These are phyloP conservation scores for Solanum hybrid DNA, from an alignment of 305 asterid species.

Conservation along the genomic window DNA sequence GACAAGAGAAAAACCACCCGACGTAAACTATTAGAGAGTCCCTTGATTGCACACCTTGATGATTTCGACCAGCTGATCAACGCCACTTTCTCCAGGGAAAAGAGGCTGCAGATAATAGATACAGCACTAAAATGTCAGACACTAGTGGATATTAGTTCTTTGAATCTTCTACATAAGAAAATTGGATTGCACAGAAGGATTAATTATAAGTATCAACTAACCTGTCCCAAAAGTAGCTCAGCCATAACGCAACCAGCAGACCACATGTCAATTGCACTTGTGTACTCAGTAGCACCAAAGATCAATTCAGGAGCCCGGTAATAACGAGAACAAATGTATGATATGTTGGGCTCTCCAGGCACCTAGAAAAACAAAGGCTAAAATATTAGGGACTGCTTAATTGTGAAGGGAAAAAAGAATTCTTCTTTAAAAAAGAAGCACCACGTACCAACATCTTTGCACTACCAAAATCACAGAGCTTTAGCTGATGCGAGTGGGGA, in stretches of 20 bases:
- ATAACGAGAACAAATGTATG: constrained; percentile 94
- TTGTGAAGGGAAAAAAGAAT: not conserved
- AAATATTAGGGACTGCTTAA: not conserved
- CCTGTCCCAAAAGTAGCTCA: constrained; percentile 87
- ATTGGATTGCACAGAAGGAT: not conserved
- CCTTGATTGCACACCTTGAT: constrained; percentile 48
- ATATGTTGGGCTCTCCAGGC: constrained; percentile 86
- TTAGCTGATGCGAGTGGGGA: constrained; percentile 72
- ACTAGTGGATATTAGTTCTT: not conserved
- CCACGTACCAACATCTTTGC: constrained; percentile 81
- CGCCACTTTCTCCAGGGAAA: constrained; percentile 93
- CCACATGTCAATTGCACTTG: constrained; percentile 95
- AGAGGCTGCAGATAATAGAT: constrained; percentile 52
- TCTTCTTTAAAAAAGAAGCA: not conserved
- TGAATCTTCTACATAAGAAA: not conserved
- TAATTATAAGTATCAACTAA: not conserved
- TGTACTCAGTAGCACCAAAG: constrained; percentile 90
- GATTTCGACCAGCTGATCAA: constrained; percentile 91
- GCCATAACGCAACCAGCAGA: constrained; percentile 96
- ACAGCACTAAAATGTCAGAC: not conserved
- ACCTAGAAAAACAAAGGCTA: constrained; percentile 31
- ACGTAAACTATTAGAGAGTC: not conserved
- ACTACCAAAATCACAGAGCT: constrained; percentile 93
- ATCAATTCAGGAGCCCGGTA: constrained; percentile 95
- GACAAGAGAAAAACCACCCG: not conserved